Evolutionary conservation across 768 basidiomycete genomes (phyloP).

Genomic region (Boletus reticuloceps): DNA sequence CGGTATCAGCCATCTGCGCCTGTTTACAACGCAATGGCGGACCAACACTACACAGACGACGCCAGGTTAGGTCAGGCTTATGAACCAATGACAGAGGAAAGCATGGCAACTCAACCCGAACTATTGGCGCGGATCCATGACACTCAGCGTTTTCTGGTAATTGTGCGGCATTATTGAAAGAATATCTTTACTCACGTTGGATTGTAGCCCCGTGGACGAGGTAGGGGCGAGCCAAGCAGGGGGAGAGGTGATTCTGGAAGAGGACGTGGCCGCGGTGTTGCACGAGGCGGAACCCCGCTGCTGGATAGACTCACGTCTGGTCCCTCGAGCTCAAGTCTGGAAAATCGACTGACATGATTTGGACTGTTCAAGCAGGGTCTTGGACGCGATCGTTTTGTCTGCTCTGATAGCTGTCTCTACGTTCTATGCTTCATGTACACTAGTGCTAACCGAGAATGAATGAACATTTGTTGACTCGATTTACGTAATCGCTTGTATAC

Average conservation of each 20-base stretch:
- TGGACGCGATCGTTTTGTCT: background rate
- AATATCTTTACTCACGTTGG: background rate
- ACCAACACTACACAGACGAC: conserved; percentile 6
- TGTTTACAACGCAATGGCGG: background rate
- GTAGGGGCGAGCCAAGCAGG: conserved; percentile 16
- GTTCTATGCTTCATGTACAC: background rate
- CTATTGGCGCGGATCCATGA: conserved; percentile 26
- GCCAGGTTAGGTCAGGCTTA: conserved; percentile 6
- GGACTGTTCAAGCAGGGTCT: background rate
- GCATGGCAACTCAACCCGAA: conserved; percentile 13
- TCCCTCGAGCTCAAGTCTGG: conserved; percentile 13
- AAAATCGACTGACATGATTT: conserved; percentile 18
- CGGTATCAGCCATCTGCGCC: conserved; percentile 5
- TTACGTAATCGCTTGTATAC: conserved; percentile 17
- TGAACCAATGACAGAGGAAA: conserved; percentile 13
- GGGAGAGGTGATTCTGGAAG: conserved; percentile 21
- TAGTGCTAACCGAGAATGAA: no score
- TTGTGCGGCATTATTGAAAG: background rate
- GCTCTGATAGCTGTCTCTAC: background rate
- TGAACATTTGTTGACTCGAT: background rate
- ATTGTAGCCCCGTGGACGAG: conserved; percentile 23
- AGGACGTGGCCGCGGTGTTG: conserved; percentile 20
- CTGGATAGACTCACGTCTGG: conserved; percentile 14
- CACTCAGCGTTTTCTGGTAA: conserved; percentile 22
- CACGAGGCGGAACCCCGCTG: conserved; percentile 17